Percentiles rank a stretch among this genome's conserved stretches.
Evolutionary conservation across 2,329 filamentous ascomycete genomes (phyloP).

Genomic region (Fusarium globosum): DNA sequence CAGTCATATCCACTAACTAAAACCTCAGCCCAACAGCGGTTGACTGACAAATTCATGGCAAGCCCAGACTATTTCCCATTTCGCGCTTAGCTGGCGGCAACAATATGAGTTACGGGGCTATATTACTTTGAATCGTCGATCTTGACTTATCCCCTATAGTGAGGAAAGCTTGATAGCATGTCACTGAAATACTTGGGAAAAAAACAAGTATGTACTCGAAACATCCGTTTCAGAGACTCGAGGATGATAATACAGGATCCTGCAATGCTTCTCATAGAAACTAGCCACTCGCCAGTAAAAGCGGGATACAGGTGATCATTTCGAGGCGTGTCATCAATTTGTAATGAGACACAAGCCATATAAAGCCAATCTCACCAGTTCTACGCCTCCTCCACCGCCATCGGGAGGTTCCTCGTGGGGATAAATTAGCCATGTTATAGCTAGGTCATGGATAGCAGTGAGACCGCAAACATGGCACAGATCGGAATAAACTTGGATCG

Average conservation of each 20-base stretch:
- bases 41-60: constrained; percentile 21
- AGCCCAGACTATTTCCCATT: constrained; percentile 26
- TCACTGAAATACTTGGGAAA: not conserved
- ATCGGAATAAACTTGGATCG: constrained; percentile 1
- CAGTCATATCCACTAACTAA: constrained; percentile 34
- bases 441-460: constrained; percentile 9
- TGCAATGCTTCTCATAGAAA: not conserved
- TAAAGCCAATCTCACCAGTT: not conserved
- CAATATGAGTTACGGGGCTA: constrained; percentile 29
- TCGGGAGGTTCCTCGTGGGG: constrained; percentile 16
- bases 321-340: not conserved
- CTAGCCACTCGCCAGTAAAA: not conserved
- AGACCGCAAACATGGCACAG: constrained; percentile 19
- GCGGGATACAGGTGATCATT: not conserved
- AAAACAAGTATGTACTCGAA: not conserved
- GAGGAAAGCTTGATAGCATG: constrained; percentile 8
- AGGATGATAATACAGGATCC: not conserved
- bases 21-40: constrained; percentile 30
- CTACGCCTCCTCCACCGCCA: constrained; percentile 28
- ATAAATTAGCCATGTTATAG: not conserved
- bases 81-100: constrained; percentile 33
- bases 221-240: constrained; percentile 6
- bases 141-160: not conserved
- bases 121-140: constrained; percentile 30
- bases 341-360: not conserved